Evolutionary conservation across 441 rosid genomes (phyloP).

Genomic region (Erodium trifolium): DNA sequence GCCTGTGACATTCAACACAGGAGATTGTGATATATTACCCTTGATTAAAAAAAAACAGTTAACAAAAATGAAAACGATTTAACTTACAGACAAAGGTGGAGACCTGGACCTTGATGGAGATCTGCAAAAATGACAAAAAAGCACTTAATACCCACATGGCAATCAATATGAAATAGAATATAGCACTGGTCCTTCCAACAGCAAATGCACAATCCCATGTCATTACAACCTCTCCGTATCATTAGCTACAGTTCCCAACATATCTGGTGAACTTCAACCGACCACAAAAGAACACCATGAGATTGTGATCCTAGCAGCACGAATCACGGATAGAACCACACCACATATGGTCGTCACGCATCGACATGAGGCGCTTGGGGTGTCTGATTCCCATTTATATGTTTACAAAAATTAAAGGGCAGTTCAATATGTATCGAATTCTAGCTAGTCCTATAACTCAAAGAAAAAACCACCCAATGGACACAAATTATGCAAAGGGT

Average conservation of each 20-base stretch:
- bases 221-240: conserved; percentile 16
- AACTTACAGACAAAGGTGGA: conserved; percentile 26
- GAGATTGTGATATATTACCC: no score
- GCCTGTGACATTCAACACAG: no score
- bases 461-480: conserved; percentile 13
- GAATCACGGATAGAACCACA: no score
- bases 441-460: conserved; percentile 12
- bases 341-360: no score
- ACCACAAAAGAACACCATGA: no score
- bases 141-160: conserved; percentile 21
- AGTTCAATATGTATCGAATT: neutral
- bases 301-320: no score
- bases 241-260: conserved; percentile 12
- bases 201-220: conserved; percentile 9
- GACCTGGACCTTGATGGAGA: conserved; percentile 50
- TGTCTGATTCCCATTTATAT: no score
- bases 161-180: conserved; percentile 20
- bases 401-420: no score
- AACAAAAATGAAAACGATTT: no score
- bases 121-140: conserved; percentile 42
- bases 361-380: no score
- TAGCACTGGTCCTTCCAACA: conserved; percentile 16
- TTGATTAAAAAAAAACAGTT: no score
- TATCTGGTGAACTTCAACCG: conserved; percentile 13
- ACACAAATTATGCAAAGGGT: no score